These are phyloP conservation scores for Aechmea fasciata DNA, from an alignment of 176 grass and related monocot species.

Conservation along the genomic window DNA sequence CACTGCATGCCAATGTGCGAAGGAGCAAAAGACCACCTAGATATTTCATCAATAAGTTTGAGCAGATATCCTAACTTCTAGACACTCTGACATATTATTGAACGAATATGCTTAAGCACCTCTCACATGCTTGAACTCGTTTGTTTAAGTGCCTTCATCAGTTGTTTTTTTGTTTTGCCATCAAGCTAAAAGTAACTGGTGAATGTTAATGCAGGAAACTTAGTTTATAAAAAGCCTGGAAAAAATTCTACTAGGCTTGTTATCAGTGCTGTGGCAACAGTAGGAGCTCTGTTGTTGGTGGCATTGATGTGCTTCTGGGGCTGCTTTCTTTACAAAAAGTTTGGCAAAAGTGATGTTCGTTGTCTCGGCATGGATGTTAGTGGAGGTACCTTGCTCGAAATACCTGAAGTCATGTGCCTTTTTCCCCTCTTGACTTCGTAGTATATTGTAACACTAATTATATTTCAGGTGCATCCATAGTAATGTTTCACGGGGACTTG, in stretches of 20 bases:
- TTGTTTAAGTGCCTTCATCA: background rate
- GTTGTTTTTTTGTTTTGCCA: conserved; percentile 10
- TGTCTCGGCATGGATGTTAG: conserved; percentile 77
- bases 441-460: conserved; percentile 2
- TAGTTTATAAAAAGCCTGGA: conserved; percentile 28
- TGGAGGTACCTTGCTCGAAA: conserved; percentile 52
- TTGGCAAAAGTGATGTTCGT: conserved; percentile 80
- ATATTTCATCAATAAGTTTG: no score
- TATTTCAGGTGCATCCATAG: conserved; percentile 71
- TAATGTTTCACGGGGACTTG: conserved; percentile 97
- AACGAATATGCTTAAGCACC: no score
- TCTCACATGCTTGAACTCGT: no score
- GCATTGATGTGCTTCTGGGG: conserved; percentile 99
- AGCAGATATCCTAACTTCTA: no score
- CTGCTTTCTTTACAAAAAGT: conserved; percentile 97
- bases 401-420: conserved; percentile 9
- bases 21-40: no score
- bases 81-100: no score
- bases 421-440: conserved; percentile 11
- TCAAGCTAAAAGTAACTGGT: conserved; percentile 11
- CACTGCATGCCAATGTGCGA: no score
- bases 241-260: conserved; percentile 90
- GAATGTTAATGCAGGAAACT: conserved; percentile 35
- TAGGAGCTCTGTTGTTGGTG: conserved; percentile 80
- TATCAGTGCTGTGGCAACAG: conserved; percentile 98